These are phyloP conservation scores for Fusarium sp. DNA, from an alignment of 2,329 filamentous ascomycete genomes.

Conservation along the genomic window DNA sequence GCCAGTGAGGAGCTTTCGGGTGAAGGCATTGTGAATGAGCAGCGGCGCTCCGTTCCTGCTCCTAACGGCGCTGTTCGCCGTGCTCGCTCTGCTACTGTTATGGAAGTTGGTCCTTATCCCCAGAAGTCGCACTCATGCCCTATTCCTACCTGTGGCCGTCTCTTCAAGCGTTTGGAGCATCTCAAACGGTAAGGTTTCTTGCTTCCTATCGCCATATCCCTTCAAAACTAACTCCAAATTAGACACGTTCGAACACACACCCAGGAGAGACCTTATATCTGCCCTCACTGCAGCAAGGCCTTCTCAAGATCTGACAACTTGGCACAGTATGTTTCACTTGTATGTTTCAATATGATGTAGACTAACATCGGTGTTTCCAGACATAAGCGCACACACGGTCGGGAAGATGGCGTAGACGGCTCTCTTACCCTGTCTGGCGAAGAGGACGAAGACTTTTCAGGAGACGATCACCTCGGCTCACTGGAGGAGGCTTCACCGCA, in stretches of 20 bases:
- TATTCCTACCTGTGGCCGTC: conserved; percentile 95
- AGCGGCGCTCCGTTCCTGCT: conserved; percentile 75
- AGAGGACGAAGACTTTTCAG: conserved; percentile 82
- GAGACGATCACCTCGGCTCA: conserved; percentile 84
- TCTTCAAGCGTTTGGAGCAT: conserved; percentile 99
- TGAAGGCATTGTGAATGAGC: conserved; percentile 56
- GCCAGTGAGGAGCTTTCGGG: conserved; percentile 69
- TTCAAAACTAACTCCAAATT: conserved; percentile 26
- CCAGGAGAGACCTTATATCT: conserved; percentile 98
- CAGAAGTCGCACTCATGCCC: conserved; percentile 99
- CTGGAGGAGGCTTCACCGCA: conserved; percentile 81
- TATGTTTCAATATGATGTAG: conserved; percentile 44
- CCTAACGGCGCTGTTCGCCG: conserved; percentile 82
- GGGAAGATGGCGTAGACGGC: conserved; percentile 67
- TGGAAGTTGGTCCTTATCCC: conserved; percentile 95
- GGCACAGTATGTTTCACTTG: conserved; percentile 79
- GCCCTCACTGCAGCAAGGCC: conserved; percentile 97
- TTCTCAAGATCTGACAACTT: conserved; percentile 99
- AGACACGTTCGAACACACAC: conserved; percentile 99
- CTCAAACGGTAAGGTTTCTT: conserved; percentile 84
- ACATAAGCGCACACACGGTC: conserved; percentile 81
- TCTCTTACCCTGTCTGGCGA: conserved; percentile 76
- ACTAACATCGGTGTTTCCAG: conserved; percentile 57
- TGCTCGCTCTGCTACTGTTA: conserved; percentile 92
- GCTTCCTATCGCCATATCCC: conserved; percentile 45